These are phyloP conservation scores for Nelumbo lutea DNA, from an alignment of 164 flowering plant species.

Conservation along the genomic window DNA sequence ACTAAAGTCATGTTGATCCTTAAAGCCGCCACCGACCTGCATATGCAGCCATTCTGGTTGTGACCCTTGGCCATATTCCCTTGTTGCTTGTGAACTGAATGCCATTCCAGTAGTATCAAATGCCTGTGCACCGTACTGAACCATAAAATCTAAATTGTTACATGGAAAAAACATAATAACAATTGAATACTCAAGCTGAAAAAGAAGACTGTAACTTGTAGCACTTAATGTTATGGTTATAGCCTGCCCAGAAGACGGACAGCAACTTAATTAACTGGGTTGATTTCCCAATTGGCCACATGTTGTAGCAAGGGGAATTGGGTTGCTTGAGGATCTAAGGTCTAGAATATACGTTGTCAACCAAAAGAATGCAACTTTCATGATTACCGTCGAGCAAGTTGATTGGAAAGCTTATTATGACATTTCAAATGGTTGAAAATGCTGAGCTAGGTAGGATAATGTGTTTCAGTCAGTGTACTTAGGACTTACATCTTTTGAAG, in stretches of 20 bases:
- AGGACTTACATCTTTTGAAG: conserved; percentile 75
- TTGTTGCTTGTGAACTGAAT: conserved; percentile 53
- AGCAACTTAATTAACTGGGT: neutral
- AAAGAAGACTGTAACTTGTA: too few species aligned
- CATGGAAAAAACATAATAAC: neutral
- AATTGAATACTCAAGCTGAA: too few species aligned
- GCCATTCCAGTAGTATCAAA: conserved; percentile 57
- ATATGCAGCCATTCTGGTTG: conserved; percentile 79
- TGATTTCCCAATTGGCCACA: neutral
- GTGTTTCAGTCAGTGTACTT: neutral
- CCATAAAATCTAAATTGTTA: conserved; percentile 13
- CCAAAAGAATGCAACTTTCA: neutral
- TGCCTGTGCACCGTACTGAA: conserved; percentile 46
- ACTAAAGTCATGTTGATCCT: conserved; percentile 37
- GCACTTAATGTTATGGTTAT: too few species aligned
- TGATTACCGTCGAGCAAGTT: too few species aligned
- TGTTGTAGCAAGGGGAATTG: too few species aligned
- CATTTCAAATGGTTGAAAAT: too few species aligned
- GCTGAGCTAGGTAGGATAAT: too few species aligned
- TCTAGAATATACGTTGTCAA: neutral
- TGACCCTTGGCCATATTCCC: conserved; percentile 58
- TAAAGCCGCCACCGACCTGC: conserved; percentile 76
- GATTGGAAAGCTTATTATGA: too few species aligned
- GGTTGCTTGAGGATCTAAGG: neutral
- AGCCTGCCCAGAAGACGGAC: too few species aligned